Base-by-base conservation (phyloP, 805 yeast genomes). In the Starmerella bombi region DNA sequence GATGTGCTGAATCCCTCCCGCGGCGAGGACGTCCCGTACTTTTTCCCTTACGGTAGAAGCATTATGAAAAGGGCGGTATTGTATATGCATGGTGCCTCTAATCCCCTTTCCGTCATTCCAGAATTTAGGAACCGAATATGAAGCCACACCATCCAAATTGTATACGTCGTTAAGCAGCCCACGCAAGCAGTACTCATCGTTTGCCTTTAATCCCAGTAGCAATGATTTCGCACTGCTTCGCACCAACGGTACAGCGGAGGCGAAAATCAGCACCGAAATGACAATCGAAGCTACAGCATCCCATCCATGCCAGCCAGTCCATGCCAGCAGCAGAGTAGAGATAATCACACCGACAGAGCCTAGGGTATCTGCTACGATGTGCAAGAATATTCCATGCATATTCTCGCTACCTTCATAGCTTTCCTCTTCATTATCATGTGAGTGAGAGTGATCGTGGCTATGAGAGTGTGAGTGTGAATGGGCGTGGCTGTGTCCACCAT, bases 311-410 rank as follows among this genome's bases (percentile, higher is more conserved):
- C 81, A 72, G 15, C 74, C 73, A 58, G 80, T 77, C 25, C 75
- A 53, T 43, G 77, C 74, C 7, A 88, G 80, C 30, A 91, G 61
- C 4, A 84, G 40, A 0, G 98, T 88, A 0, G 96, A 85, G 1
- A 84, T 59, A n/a, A 91, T 86, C 15, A 93, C 99, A 5, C 97
- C 97, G 0, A 86, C 93, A 0, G 97, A 88, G 0, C 99, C 99
- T 31, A 91, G 64, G 0, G 97, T 86, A 54, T 91, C 99, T 0
- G 99, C 99, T 34, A 91, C 57, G 23, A 91, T 81, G 52, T 91
- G 99, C 34, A 91, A 64, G 54, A 91, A 91, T 4, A 91, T 83
- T 12, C 99, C 99, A 43, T 79, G 76, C 93, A 88, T 81, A 58
- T 88, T 88, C 32, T 72, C 77, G 50, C 74, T 71, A n/a, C 40